These are phyloP conservation scores for Debaryomyces hansenii DNA, from an alignment of 805 yeast species.

Conservation along the genomic window DNA sequence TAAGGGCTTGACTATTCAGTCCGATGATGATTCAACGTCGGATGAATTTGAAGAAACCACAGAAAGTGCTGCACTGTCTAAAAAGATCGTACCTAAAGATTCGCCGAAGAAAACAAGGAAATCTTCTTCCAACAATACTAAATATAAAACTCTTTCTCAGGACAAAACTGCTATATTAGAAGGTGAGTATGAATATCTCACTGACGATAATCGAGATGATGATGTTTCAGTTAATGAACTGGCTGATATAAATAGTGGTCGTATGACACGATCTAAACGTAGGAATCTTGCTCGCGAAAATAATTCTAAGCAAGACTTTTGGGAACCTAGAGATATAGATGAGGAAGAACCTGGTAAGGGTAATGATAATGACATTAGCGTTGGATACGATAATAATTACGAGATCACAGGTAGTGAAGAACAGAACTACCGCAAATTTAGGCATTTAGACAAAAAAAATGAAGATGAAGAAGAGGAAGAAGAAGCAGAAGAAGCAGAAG, in stretches of 20 bases:
- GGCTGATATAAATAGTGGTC: neutral
- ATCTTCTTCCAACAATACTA: neutral
- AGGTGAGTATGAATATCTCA: neutral
- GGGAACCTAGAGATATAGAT: too few relatives aligned
- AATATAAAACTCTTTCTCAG: neutral
- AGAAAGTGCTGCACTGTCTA: neutral
- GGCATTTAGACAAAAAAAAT: too few relatives aligned
- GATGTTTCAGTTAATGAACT: too few relatives aligned
- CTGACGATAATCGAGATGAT: too few relatives aligned
- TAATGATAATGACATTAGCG: slow-evolving; percentile 2
- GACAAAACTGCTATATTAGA: neutral
- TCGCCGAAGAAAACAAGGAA: neutral
- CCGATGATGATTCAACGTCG: neutral
- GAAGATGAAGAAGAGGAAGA: neutral
- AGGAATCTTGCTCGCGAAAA: neutral
- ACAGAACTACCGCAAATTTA: too few relatives aligned
- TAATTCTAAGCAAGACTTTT: too few relatives aligned
- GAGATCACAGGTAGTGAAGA: neutral
- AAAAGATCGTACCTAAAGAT: neutral
- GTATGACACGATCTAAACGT: neutral
- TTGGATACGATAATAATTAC: neutral
- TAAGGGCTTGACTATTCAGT: neutral
- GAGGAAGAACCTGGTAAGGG: neutral
- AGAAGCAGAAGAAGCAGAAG: neutral
- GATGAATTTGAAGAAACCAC: neutral